Percentiles rank a stretch among this genome's conserved stretches.
phyloP scores from a whole-genome alignment of 768 basidiomycete species.

The Ephemerocybe angulata region DNA sequence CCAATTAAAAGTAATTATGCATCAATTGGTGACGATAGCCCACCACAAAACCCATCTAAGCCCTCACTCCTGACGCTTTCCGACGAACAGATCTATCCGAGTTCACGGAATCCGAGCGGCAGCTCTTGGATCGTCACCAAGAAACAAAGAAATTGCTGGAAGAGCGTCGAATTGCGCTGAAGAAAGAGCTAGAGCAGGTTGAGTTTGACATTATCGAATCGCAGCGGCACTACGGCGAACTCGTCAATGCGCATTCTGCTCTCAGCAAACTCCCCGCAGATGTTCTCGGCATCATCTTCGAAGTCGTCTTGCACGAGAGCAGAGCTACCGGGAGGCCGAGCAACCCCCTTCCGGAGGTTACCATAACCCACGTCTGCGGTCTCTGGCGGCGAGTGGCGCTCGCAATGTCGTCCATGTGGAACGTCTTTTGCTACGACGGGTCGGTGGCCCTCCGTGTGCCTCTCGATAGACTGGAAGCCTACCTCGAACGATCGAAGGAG shows the following conservation, averaged over 20 bases:
- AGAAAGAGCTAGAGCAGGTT: neutral
- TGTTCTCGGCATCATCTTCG: conserved; percentile 18
- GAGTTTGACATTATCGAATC: conserved; percentile 12
- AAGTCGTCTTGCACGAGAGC: conserved; percentile 1
- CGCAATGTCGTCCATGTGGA: conserved; percentile 17
- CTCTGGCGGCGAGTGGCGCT: conserved; percentile 19
- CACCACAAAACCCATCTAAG: too few relatives aligned
- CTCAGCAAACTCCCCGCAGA: conserved; percentile 17
- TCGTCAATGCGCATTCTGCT: conserved; percentile 14
- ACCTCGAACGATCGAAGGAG: conserved; percentile 16
- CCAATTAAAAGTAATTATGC: too few relatives aligned
- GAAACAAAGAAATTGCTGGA: neutral
- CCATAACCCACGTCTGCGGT: conserved; percentile 21
- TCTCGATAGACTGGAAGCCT: conserved; percentile 18
- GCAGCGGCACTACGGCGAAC: conserved; percentile 13
- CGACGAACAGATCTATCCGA: neutral
- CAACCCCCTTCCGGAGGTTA: conserved; percentile 11
- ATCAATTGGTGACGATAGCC: too few relatives aligned
- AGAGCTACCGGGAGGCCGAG: neutral
- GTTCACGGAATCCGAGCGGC: neutral
- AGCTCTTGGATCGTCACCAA: neutral
- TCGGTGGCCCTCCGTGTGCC: neutral
- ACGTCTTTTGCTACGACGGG: conserved; percentile 13
- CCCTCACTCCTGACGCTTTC: too few relatives aligned
- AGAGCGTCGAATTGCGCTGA: neutral